These are phyloP conservation scores for Apiospora sp. DNA, from an alignment of 2,329 filamentous ascomycete genomes.

Conservation along the genomic window DNA sequence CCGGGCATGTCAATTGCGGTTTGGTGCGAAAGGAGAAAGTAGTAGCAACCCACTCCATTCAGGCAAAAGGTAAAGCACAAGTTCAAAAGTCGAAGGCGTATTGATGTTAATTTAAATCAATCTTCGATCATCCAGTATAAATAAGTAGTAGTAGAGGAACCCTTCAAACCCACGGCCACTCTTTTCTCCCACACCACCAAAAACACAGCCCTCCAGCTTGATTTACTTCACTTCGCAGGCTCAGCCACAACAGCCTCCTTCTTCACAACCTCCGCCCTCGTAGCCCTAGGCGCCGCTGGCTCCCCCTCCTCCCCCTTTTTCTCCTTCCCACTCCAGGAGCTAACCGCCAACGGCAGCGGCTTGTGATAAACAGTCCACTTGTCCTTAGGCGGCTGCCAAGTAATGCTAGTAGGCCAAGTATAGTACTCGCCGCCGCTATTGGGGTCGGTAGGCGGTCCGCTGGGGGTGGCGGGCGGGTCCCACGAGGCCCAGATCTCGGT, in stretches of 20 bases:
- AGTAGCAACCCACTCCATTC: no score
- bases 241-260: neutral
- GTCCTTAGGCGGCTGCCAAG: neutral
- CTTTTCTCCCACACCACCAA: neutral
- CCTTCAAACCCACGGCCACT: neutral
- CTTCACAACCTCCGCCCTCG: neutral
- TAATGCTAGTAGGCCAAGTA: neutral
- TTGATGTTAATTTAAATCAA: no score
- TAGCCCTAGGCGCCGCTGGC: neutral
- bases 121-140: no score
- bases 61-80: no score
- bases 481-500: conserved; percentile 24
- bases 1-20: no score
- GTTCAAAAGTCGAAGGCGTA: no score
- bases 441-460: no score
- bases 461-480: neutral
- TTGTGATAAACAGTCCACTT: neutral
- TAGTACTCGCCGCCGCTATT: neutral
- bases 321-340: neutral
- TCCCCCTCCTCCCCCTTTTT: neutral
- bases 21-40: no score
- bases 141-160: no score
- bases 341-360: conserved; percentile 18
- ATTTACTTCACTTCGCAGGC: neutral
- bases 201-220: neutral